A percentile compares a stretch with the other conserved stretches of the same genome.
phyloP scores from a whole-genome alignment of 192 early-diverging fungal genomes.

The Dissophora globulifera region DNA sequence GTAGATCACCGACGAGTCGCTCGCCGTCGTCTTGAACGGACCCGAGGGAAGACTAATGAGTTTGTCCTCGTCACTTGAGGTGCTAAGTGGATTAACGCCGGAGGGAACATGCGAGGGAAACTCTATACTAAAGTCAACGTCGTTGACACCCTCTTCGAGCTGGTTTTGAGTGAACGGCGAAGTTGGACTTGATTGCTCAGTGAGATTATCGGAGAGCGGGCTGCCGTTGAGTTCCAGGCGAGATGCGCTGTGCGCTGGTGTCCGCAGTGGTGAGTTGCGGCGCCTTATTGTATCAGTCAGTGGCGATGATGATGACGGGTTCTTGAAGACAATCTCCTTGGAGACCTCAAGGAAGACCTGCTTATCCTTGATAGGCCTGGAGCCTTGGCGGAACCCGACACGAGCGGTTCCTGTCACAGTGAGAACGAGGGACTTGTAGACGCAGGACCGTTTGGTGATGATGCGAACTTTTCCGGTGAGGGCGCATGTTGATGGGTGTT shows the following conservation, averaged over 20 bases:
- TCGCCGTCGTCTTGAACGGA: constrained; percentile 11
- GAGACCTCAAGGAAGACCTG: constrained; percentile 21
- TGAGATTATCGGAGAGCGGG: no score
- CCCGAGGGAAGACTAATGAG: constrained; percentile 27
- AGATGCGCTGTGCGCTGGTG: no score
- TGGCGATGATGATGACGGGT: no score
- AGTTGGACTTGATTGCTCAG: no score
- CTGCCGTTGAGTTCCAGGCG: no score
- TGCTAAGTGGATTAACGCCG: no score
- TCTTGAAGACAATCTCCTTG: constrained; percentile 16
- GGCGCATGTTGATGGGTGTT: constrained; percentile 16
- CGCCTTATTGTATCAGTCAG: no score
- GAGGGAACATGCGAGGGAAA: constrained; percentile 50
- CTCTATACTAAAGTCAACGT: constrained; percentile 41
- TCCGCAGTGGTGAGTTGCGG: background rate
- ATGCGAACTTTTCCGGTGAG: constrained; percentile 40
- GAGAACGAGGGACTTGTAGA: constrained; percentile 27
- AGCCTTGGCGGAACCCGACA: constrained; percentile 10
- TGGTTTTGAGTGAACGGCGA: constrained; percentile 7
- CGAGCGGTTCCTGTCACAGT: constrained; percentile 23
- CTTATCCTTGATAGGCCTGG: constrained; percentile 11
- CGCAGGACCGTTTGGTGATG: constrained; percentile 26
- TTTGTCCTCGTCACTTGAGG: background rate
- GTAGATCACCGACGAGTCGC: constrained; percentile 21
- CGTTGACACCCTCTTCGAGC: constrained; percentile 29